Conservation (phyloP, 2,329 filamentous ascomycete genomes). For the Stagonosporopsis vannaccii region DNA sequence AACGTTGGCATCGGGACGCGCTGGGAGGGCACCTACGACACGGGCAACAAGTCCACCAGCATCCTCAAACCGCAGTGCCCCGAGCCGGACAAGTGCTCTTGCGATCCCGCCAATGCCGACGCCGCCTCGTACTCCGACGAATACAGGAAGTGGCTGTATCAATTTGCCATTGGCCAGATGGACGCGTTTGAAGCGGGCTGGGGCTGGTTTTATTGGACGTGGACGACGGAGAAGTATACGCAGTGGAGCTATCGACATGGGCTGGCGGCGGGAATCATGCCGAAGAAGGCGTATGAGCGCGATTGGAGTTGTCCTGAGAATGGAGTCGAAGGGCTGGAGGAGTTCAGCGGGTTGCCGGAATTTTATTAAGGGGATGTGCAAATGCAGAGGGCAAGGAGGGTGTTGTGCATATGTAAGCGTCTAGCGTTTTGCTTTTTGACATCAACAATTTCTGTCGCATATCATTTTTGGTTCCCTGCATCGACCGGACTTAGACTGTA, state of each 20-base stretch:
- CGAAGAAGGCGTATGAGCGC: constrained; percentile 57
- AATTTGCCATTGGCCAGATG: constrained; percentile 97
- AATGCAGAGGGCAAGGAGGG: no score
- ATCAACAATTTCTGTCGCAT: no score
- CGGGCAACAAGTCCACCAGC: constrained; percentile 66
- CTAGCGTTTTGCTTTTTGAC: neutral
- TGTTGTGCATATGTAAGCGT: neutral
- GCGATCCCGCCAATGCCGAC: constrained; percentile 77
- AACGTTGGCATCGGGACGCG: constrained; percentile 87
- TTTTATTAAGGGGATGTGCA: constrained; percentile 41
- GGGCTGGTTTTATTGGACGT: constrained; percentile 99
- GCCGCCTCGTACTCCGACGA: constrained; percentile 69
- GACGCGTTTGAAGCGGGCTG: constrained; percentile 88
- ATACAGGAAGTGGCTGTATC: constrained; percentile 86
- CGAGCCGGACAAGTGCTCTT: constrained; percentile 70
- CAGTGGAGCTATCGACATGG: constrained; percentile 95
- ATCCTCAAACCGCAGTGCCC: constrained; percentile 80
- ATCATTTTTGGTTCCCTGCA: neutral
- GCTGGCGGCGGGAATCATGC: constrained; percentile 78
- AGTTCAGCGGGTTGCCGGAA: constrained; percentile 55
- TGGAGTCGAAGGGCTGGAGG: constrained; percentile 42
- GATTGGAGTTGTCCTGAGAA: constrained; percentile 52
- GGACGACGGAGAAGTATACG: constrained; percentile 83
- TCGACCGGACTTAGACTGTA: no score
- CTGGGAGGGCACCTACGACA: constrained; percentile 87